Evolutionary conservation across 164 flowering plant species (phyloP), one percentile per base, ranked within the genome.

Genomic region (Buxus sempervirens): DNA sequence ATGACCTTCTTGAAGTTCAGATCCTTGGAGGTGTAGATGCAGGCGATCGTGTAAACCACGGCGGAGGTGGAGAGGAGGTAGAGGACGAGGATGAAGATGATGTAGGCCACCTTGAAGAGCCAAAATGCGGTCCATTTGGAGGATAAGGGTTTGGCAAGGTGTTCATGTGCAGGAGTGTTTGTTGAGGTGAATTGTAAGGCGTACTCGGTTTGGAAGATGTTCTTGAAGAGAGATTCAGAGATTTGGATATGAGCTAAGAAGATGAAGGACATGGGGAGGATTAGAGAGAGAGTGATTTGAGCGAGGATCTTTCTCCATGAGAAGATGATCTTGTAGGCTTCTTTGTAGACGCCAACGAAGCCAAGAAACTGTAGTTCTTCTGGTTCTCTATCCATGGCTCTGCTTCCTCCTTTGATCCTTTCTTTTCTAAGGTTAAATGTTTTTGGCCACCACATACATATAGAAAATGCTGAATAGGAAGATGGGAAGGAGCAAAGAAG

Each of bases 31-130:
- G 83, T 76, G 71, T 83, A 80, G 51, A 83, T 58, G 58, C 69
- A 70, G 8, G 87, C 87, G 62, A 81, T 45, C 66, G 84, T 76
- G 81, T 81, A 81, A n/a, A 81, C 87, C 0, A 79, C 72, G 21
- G 82, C 83, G 1, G 86, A 66, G 19, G 86, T 83, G 22, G 86
- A 83, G 27, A 78, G 77, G 66, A 84, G 85, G 49, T 82, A 75
- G 73, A 84, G 67, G 62, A 71, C 59, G 71, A 80, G 70, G 70
- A 70, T 42, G 73, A 77, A 36, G 64, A 73, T 62, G 65, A 79
- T 56, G 75, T 78, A 81, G 16, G 62, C 69, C 8, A 60, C 73
- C 32, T 75, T 74, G 78, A 83, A 72, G 28, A 75, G 67, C 63
- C 51, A 61, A 58, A 60, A 69, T 16, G 63, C 19, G n/a, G 68